Base-by-base conservation (phyloP, 305 asterid species). In the Withania somnifera region DNA sequence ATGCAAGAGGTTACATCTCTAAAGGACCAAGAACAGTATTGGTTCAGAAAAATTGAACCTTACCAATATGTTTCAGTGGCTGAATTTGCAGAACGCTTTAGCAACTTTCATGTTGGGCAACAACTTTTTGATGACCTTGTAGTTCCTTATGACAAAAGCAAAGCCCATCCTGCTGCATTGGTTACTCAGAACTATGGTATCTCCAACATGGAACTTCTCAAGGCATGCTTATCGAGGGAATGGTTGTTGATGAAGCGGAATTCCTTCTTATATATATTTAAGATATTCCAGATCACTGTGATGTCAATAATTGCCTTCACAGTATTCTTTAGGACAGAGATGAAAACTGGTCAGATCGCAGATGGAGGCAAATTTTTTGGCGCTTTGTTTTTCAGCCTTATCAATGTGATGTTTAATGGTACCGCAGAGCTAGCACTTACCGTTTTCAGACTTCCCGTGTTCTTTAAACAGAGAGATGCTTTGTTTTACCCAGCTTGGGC, bases 401-500 rank as follows among this genome's bases (percentile, higher is more conserved):
- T 93, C 42, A 92, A 90, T 84, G 92, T 94, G 85, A 95, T 93
- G 98, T 95, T 95, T 69, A 95, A 95, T 80, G 98, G 98, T 67
- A 89, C 92, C 3, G 93, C 94, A 10, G 98, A 95, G 91, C 92
- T 95, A 69, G 97, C 92, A 30, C 81, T 95, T 84, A 93, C 91
- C 4, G 66, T 92, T 80, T 26, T 89, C 36, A 87, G 98, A 83
- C 97, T 95, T 86, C 98, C 98, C 0, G 98, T 93, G 69, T 92
- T 93, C 88, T 95, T 90, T 67, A 93, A 92, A 84, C 99, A 95
- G 82, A 88, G 98, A 83, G 97, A 92, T 78, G 90, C 91, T 69
- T 87, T 92, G 57, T 95, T 93, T 86, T 93, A 83, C 89, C 98
- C 98, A 8, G 92, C 98, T 73, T 93, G 99, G 99, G 99, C 98